Conservation (phyloP, 2,329 filamentous ascomycete species). For the Scortechinia acanthostroma region DNA sequence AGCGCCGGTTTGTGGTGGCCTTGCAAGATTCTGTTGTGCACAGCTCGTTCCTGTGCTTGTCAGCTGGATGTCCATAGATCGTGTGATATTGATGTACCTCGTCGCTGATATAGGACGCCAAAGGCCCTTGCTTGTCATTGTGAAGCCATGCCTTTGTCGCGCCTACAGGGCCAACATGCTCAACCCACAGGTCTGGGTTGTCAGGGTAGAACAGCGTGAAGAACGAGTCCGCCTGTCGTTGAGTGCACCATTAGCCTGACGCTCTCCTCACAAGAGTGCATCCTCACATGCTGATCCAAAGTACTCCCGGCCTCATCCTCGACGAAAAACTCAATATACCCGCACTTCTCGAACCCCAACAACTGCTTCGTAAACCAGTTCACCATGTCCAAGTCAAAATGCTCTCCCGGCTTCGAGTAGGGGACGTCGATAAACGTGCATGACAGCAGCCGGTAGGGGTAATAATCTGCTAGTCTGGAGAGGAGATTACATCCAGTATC, state of each 20-base stretch:
- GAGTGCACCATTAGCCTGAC: background rate
- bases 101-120: background rate
- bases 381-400: constrained; percentile 18
- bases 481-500: constrained; percentile 16
- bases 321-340: background rate
- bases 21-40: background rate
- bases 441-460: constrained; percentile 10
- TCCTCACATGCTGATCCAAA: background rate
- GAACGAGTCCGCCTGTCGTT: background rate
- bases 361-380: constrained; percentile 18
- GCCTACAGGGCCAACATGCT: background rate
- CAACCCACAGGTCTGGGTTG: background rate
- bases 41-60: no score
- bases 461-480: constrained; percentile 15
- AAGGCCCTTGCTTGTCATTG: background rate
- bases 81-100: no score
- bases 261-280: background rate
- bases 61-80: no score
- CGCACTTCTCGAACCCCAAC: constrained; percentile 13
- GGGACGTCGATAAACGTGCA: constrained; percentile 19
- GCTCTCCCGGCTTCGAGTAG: constrained; percentile 13
- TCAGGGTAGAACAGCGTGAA: background rate
- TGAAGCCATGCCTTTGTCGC: background rate
- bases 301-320: background rate
- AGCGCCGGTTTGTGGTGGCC: background rate